Base-by-base conservation (phyloP, 352 stramenopile species). In the Phytophthora chlamydospora region DNA sequence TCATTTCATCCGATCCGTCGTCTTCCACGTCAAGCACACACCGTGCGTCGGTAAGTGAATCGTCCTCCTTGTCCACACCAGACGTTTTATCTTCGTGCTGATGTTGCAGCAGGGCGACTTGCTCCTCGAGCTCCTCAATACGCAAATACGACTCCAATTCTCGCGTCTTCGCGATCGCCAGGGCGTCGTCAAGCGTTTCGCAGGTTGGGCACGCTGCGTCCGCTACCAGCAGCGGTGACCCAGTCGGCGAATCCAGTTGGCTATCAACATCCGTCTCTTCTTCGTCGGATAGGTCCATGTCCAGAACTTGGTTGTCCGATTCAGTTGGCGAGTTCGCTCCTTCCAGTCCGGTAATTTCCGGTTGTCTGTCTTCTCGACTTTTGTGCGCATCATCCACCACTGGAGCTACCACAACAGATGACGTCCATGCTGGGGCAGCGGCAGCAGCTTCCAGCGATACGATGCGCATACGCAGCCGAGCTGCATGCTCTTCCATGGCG, bases 51-150 rank as follows among this genome's bases (percentile, higher is more conserved):
- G 24, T 11, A 47, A 38, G 17, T 8, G 39, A 16, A 4, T 53
- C 42, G 4, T 57, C 38, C 2, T 40, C 32, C 4, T 45, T 31
- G 21, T 62, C 52, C 43, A 17, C 24, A 57, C 24, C 38, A 47
- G 16, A 21, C 52, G 1, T n/a, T 10, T 52, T 49, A n/a, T 65
- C n/a, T 40, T 58, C 36, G 21, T 46, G 32, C 10, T 59, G 36
- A 52, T 35, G 45, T 41, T 60, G 53, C 29, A 75, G 31, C 42
- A 47, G 32, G 49, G 21, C 45, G 31, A 71, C 49, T 48, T 67
- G 36, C 10, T 61, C 39, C 16, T 82, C 61, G 32, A 85, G 67
- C 36, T 79, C 49, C 48, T 82, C 48, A 33, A 82, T 72, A 46
- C 70, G 73, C 27, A 66, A 29, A 12, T 57, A 71, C 32, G 68